Percentiles rank a stretch among this genome's conserved stretches.
Conservation (phyloP, 768 basidiomycete species). For the Lactarius pseudohatsudake region DNA sequence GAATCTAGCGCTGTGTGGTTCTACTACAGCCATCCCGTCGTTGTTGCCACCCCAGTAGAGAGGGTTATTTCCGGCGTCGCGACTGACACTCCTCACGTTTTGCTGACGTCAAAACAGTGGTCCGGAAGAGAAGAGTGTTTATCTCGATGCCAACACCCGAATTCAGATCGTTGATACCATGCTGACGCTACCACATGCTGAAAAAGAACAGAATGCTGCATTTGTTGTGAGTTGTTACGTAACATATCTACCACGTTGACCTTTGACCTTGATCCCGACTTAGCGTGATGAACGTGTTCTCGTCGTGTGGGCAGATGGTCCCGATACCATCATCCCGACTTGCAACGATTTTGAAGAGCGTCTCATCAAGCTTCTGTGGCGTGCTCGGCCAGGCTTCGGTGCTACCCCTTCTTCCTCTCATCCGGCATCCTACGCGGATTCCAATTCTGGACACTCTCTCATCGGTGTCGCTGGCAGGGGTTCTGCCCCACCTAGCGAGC, state of each 20-base stretch:
- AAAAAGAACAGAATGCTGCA: conserved; percentile 58
- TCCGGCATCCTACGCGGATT: conserved; percentile 33
- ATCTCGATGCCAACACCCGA: conserved; percentile 57
- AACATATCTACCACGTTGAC: not conserved
- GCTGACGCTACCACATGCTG: conserved; percentile 62
- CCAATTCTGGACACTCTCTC: conserved; percentile 41
- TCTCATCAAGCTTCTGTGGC: conserved; percentile 58
- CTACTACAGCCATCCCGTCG: not conserved
- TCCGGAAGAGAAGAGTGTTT: conserved; percentile 41
- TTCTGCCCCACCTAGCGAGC: conserved; percentile 19
- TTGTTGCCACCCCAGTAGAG: not conserved
- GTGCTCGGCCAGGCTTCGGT: conserved; percentile 38
- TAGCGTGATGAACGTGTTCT: conserved; percentile 82
- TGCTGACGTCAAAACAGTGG: conserved; percentile 28
- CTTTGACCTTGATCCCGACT: not conserved
- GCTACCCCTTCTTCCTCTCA: conserved; percentile 34
- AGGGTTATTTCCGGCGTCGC: not conserved
- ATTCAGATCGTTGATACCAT: conserved; percentile 85
- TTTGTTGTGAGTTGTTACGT: conserved; percentile 61
- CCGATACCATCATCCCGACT: conserved; percentile 69
- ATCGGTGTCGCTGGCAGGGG: not conserved
- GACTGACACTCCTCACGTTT: not conserved
- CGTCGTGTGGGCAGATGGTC: conserved; percentile 79
- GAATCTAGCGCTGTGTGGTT: not conserved
- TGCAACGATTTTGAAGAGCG: conserved; percentile 55